Evolutionary conservation across 345 rosid species (phyloP), one percentile per base, ranked within the genome.

Genomic region (Bruguiera gymnorhiza): DNA sequence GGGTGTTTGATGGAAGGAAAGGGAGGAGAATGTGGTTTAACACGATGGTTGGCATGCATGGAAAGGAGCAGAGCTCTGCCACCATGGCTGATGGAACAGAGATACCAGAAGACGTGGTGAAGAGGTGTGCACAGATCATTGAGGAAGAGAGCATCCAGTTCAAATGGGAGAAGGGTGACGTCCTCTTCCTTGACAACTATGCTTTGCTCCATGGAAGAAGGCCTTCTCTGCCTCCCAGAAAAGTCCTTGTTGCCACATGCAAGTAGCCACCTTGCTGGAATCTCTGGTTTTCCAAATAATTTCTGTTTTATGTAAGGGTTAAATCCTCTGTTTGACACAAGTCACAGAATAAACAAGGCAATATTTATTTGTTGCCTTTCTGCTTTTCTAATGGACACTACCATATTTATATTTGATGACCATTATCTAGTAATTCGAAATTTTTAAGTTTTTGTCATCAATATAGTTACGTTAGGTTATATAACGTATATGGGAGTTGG

Each of bases 21-120:
- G 94, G 86, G 52, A 76, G 91, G 74, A 81, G 86, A 72, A 88
- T 85, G 94, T 85, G 91, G 94, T 88, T 83, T 68, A 88, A 88
- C 80, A 76, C 87, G 0, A 29, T 86, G 10, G 91, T 86, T 0
- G 91, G 88, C 13, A 83, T 85, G 84, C 82, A 88, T 26, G 91
- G 94, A 24, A 86, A 85, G 79, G 83, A 86, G 60, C 26, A 60
- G 32, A 86, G 91, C 85, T 85, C 89, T 0, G 89, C 94, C 0
- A 13, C 20, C 0, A 76, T 83, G 88, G 89, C 86, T 0, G 89
- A 88, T 7, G 94, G 91, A 53, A 79, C 86, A 1, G 87, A 83
- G 73, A 74, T 86, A 67, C 81, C 89, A 0, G 78, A 69, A 2
- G 18, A 82, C 2, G 76, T 85, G 7, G 88, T 81, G 56, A 85